Conservation (phyloP, 768 basidiomycete species). For the Boletus eberwhitei region DNA sequence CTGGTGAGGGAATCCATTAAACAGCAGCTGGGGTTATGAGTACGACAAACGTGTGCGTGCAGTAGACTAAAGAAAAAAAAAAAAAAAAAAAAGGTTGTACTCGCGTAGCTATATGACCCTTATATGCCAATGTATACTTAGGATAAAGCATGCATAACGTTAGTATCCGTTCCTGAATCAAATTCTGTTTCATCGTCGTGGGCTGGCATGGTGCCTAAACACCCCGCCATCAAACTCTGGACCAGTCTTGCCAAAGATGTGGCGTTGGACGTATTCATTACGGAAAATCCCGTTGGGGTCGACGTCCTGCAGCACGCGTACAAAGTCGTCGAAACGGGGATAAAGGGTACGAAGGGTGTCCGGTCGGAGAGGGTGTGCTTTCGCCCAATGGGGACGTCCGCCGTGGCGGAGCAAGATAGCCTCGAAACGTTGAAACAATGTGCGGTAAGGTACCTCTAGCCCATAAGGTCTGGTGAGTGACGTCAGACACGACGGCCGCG, state of each 20-base stretch:
- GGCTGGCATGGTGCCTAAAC: conserved; percentile 39
- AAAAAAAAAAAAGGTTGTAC: background rate
- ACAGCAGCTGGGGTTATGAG: conserved; percentile 77
- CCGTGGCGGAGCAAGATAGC: conserved; percentile 60
- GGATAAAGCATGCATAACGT: background rate
- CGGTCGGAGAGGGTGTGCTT: conserved; percentile 74
- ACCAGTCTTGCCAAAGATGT: conserved; percentile 65
- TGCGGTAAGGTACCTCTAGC: conserved; percentile 74
- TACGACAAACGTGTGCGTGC: conserved; percentile 6
- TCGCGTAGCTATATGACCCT: conserved; percentile 3
- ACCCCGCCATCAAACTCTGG: conserved; percentile 40
- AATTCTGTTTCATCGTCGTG: conserved; percentile 3
- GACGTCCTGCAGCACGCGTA: conserved; percentile 56
- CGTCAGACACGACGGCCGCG: background rate
- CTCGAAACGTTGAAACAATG: conserved; percentile 76
- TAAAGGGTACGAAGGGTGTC: conserved; percentile 64
- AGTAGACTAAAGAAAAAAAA: conserved; percentile 7
- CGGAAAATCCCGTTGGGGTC: conserved; percentile 79
- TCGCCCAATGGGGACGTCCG: conserved; percentile 96
- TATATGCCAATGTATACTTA: background rate
- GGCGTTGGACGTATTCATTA: conserved; percentile 87
- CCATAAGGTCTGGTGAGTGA: conserved; percentile 69
- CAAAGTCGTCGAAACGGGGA: conserved; percentile 79
- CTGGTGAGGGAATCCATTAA: conserved; percentile 78
- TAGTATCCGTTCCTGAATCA: background rate